These are phyloP conservation scores for Podospora didyma DNA, from an alignment of 495 filamentous ascomycete species.

Conservation along the genomic window DNA sequence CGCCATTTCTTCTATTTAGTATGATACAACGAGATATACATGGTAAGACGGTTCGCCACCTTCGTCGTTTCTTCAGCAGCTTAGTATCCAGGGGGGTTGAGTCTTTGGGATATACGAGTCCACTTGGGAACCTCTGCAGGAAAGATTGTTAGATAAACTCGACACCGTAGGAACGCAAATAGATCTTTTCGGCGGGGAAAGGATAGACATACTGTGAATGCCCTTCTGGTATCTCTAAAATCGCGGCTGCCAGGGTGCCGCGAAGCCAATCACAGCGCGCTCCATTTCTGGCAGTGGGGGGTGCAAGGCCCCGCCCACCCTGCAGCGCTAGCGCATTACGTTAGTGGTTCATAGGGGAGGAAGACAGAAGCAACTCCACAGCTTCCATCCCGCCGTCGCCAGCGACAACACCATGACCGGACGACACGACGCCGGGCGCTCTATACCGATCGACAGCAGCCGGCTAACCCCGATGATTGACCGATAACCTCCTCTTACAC, in stretches of 20 bases:
- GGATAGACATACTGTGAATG: conserved; percentile 77
- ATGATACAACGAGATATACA: conserved; percentile 25
- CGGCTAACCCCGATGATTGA: conserved; percentile 26
- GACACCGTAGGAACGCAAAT: background rate
- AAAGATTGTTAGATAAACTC: background rate
- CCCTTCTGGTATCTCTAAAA: conserved; percentile 83
- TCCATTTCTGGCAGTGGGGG: background rate
- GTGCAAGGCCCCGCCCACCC: background rate
- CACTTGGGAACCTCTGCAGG: conserved; percentile 82
- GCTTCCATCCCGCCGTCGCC: no score
- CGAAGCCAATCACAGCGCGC: conserved; percentile 10
- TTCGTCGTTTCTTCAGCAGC: background rate
- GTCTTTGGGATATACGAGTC: conserved; percentile 86
- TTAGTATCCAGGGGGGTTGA: conserved; percentile 94
- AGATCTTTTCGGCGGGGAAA: no score
- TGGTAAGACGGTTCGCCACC: conserved; percentile 4
- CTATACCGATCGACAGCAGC: no score
- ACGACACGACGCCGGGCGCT: no score
- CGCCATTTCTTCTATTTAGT: conserved; percentile 19
- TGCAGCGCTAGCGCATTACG: background rate
- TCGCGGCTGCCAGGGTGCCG: conserved; percentile 12
- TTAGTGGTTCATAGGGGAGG: no score
- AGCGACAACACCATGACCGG: no score
- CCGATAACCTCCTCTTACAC: no score
- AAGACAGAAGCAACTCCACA: no score